Percentiles rank a stretch among this genome's conserved stretches.
Evolutionary conservation across 805 yeast species (phyloP).

Genomic region (Pichia rugopelliculosa): DNA sequence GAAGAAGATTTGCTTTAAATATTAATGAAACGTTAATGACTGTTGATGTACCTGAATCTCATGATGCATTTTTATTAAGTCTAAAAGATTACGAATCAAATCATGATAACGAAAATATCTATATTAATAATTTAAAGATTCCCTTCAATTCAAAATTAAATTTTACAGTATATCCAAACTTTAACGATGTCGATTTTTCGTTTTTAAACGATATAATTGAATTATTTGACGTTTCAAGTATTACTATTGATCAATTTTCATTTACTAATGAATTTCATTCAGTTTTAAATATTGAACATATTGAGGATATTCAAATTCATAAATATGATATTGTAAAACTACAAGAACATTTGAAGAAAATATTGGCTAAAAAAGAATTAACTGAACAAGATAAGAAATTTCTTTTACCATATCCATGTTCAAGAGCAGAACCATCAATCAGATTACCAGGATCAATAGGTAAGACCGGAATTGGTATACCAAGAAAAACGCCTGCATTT

Average conservation of each 20-base stretch:
- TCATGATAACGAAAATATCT: not conserved
- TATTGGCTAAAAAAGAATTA: not conserved
- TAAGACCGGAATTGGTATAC: not conserved
- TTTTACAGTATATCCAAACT: constrained; percentile 11
- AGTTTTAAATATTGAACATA: not conserved
- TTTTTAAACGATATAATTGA: constrained; percentile 1
- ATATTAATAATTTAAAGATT: not conserved
- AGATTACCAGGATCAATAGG: not conserved
- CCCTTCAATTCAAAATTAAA: not conserved
- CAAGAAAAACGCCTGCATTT: not conserved
- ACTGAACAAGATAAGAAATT: not conserved
- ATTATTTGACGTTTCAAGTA: not conserved
- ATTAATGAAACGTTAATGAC: constrained; percentile 1
- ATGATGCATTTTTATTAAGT: not conserved
- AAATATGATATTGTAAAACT: constrained; percentile 4
- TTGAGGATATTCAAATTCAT: constrained; percentile 3
- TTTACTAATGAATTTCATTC: not conserved
- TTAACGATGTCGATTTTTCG: constrained; percentile 4
- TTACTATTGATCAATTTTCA: constrained; percentile 2
- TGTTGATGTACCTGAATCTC: not conserved
- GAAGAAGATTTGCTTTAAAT: not conserved
- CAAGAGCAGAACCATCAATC: not conserved
- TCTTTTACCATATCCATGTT: not conserved
- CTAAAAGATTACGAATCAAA: not conserved
- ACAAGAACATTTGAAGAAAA: constrained; percentile 1